These are phyloP conservation scores for Pharnaceum exiguum DNA, from an alignment of 148 eudicot genomes.

Conservation along the genomic window DNA sequence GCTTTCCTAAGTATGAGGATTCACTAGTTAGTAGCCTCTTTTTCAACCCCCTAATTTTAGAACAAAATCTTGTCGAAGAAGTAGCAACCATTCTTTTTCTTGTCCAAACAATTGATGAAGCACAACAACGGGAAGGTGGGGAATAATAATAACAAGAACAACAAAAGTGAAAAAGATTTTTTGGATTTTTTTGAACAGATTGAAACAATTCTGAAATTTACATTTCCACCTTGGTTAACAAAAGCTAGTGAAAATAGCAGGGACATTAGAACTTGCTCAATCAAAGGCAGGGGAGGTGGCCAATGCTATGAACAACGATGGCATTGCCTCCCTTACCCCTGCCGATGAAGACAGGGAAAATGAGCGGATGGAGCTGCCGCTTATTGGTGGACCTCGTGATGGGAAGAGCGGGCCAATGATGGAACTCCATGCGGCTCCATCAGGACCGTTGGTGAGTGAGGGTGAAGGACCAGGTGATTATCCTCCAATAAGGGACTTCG, in stretches of 20 bases:
- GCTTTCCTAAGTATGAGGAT: conserved; percentile 20
- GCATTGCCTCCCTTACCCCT: conserved; percentile 34
- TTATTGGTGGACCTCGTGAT: conserved; percentile 3
- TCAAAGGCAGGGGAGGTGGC: conserved; percentile 31
- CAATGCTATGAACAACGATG: too few species aligned
- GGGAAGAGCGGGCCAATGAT: neutral
- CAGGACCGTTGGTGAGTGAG: conserved; percentile 29
- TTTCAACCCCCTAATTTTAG: conserved; percentile 13
- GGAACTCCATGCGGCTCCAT: conserved; percentile 62
- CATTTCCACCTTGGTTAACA: too few species aligned
- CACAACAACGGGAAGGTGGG: too few species aligned
- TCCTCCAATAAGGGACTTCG: conserved; percentile 30
- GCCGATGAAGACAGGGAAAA: conserved; percentile 23
- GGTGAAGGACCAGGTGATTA: conserved; percentile 45
- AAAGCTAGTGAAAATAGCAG: conserved; percentile 4
- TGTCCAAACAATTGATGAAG: neutral
- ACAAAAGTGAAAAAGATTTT: conserved; percentile 5
- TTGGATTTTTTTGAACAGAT: too few species aligned
- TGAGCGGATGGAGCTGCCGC: conserved; percentile 26
- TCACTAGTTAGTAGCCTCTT: conserved; percentile 2
- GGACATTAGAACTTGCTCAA: conserved; percentile 21
- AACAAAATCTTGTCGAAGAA: conserved; percentile 1
- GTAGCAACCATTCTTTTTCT: conserved; percentile 11
- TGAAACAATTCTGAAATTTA: too few species aligned
- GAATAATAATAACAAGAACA: neutral